Percentiles rank a stretch among this genome's conserved stretches.
phyloP scores from a whole-genome alignment of 2,329 filamentous ascomycete genomes.

The Neurospora crassa region DNA sequence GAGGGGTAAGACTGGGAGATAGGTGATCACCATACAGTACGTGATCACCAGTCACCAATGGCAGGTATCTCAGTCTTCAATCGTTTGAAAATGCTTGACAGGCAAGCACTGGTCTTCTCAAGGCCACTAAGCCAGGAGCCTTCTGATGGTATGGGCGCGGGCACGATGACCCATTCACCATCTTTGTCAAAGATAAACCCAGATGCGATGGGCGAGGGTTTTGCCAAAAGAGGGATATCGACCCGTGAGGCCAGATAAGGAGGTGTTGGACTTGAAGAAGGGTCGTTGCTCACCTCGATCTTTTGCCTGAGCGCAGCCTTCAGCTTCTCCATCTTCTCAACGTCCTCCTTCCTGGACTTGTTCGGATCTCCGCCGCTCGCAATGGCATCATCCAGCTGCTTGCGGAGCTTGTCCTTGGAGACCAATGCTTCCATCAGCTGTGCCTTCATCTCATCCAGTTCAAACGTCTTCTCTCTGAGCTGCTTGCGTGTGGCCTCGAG shows the following conservation, averaged over 20 bases:
- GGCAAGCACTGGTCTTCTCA: neutral
- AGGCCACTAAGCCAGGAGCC: neutral
- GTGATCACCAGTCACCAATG: neutral
- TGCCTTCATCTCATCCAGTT: constrained; percentile 47
- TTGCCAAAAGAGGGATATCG: neutral
- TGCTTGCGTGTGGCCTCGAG: constrained; percentile 45
- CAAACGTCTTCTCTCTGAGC: constrained; percentile 36
- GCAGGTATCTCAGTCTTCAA: neutral
- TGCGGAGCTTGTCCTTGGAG: constrained; percentile 50
- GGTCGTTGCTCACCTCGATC: constrained; percentile 43
- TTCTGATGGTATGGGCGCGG: neutral
- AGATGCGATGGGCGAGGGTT: neutral
- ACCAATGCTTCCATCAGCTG: constrained; percentile 52
- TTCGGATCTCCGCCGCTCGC: constrained; percentile 25
- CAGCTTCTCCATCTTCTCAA: constrained; percentile 46
- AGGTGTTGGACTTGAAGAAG: constrained; percentile 8
- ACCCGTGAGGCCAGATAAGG: constrained; percentile 4
- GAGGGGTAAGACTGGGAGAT: neutral
- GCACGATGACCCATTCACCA: neutral
- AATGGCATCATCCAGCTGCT: constrained; percentile 38
- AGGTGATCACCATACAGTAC: neutral
- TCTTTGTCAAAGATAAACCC: neutral
- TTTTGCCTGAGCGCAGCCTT: constrained; percentile 44
- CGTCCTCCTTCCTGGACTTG: constrained; percentile 33
- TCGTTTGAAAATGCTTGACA: neutral